Base-by-base conservation (phyloP, 1,284 basidiomycete species). In the Cryptococcus amylolentus region DNA sequence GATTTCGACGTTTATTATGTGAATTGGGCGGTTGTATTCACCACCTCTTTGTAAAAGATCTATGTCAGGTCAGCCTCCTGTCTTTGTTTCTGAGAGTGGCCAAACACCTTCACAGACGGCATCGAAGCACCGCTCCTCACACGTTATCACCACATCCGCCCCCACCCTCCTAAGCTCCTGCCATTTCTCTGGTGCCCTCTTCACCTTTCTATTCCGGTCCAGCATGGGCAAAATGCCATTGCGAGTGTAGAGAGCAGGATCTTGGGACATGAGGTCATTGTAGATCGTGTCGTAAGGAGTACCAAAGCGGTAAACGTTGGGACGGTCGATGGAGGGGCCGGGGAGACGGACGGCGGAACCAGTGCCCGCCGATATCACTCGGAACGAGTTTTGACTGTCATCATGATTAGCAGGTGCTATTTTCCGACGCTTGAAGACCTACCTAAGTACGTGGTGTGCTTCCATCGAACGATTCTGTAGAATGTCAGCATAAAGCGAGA, bases 251-350 rank as follows among this genome's bases (percentile, higher is more conserved):
- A 99, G 74, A 52, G 86, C 83, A 49, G 85, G 80, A 75, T 98
- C 95, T 78, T 98, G 93, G 4, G 80, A 74, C 61, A 84, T 84
- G n/a, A 99, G 81, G 68, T 99, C 94, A 70, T 93, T 86, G 71
- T 91, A 98, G 69, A 99, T 99, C 31, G 85, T 81, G 65, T 98
- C 91, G 77, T 99, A 99, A 0, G 96, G 93, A n/a, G 95, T 98
- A 31, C 96, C 96, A 74, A 99, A 99, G 0, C 87, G 78, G 75
- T 97, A 98, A 55, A 97, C 93, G 75, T 98, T 98, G 16, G 96
- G 96, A 71, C 92, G 93, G 81, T 98, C 94, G 79, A 96, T 89
- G 26, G 94, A 88, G 28, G 95, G 88, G 0, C 96, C 96, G 12
- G 96, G 96, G 23, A 99, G 79, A 48, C 96, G 88, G 51, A 99